Conservation (phyloP, 805 yeast species). For the Teunomyces aglyptinius region DNA sequence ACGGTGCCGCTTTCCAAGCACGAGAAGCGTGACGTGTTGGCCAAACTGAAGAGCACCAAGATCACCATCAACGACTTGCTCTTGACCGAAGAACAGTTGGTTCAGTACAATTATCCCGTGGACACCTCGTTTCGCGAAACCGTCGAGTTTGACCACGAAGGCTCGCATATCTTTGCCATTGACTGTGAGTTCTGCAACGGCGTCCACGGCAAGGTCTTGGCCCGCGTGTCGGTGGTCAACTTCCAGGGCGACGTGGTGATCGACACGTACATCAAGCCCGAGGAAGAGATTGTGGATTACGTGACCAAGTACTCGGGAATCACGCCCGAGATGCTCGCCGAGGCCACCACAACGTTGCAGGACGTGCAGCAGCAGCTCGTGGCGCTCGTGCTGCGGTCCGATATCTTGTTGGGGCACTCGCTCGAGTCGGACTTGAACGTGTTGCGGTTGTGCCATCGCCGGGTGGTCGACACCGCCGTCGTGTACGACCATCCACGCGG, state of each 20-base stretch:
- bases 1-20: constrained; percentile 55
- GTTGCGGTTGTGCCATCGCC: constrained; percentile 67
- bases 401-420: constrained; percentile 85
- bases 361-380: constrained; percentile 67
- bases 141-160: constrained; percentile 48
- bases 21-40: constrained; percentile 46
- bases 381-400: constrained; percentile 49
- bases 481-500: constrained; percentile 81
- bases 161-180: constrained; percentile 67
- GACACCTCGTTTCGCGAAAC: constrained; percentile 54
- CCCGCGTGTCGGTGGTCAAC: constrained; percentile 76
- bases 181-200: constrained; percentile 94
- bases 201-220: constrained; percentile 55
- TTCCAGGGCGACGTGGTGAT: constrained; percentile 57
- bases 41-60: constrained; percentile 33
- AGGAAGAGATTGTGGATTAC: constrained; percentile 71
- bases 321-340: constrained; percentile 61
- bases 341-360: constrained; percentile 58
- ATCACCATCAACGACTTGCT: constrained; percentile 52
- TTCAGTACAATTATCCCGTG: constrained; percentile 56
- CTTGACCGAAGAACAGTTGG: constrained; percentile 48
- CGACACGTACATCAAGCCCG: constrained; percentile 79
- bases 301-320: constrained; percentile 85
- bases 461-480: constrained; percentile 76
- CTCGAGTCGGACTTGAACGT: constrained; percentile 78